Percentiles rank a stretch among this genome's conserved stretches.
Conservation (phyloP, 371 early-diverging fungal species). For the Coemansia sp. region DNA sequence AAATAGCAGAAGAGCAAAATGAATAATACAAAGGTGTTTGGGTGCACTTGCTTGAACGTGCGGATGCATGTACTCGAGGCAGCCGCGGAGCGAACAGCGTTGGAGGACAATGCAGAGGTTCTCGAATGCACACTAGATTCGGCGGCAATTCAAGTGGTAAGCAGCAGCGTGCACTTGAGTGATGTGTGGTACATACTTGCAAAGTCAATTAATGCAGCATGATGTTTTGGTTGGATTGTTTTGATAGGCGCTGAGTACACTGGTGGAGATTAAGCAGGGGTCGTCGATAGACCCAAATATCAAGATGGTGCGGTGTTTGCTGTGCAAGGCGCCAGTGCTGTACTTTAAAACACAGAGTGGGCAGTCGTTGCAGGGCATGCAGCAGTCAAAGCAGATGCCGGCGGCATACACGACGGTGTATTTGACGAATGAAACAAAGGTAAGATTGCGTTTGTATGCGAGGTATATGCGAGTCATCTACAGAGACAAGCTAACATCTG, state of each 20-base stretch:
- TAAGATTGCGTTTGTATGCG: neutral
- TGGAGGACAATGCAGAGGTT: constrained; percentile 39
- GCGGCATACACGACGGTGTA: constrained; percentile 21
- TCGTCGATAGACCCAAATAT: constrained; percentile 48
- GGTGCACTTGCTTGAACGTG: constrained; percentile 39
- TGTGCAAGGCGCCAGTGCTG: constrained; percentile 36
- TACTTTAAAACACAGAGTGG: constrained; percentile 17
- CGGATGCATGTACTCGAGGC: constrained; percentile 22
- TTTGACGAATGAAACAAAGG: constrained; percentile 17
- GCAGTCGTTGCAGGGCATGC: neutral
- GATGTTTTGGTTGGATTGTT: neutral
- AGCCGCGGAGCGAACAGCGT: constrained; percentile 17
- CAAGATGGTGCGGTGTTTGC: constrained; percentile 43
- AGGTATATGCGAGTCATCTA: neutral
- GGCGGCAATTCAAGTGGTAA: constrained; percentile 41
- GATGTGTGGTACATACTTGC: neutral
- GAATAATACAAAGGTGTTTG: constrained; percentile 9
- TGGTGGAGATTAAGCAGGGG: constrained; percentile 44
- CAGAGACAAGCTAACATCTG: neutral
- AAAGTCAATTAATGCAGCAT: constrained; percentile 4
- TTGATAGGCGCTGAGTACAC: constrained; percentile 27
- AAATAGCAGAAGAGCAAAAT: neutral
- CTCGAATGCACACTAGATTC: constrained; percentile 37
- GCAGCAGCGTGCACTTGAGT: neutral
- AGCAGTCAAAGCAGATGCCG: constrained; percentile 23